Base-by-base conservation (phyloP, 129 eudicot genomes). In the Flaveria trinervia region DNA sequence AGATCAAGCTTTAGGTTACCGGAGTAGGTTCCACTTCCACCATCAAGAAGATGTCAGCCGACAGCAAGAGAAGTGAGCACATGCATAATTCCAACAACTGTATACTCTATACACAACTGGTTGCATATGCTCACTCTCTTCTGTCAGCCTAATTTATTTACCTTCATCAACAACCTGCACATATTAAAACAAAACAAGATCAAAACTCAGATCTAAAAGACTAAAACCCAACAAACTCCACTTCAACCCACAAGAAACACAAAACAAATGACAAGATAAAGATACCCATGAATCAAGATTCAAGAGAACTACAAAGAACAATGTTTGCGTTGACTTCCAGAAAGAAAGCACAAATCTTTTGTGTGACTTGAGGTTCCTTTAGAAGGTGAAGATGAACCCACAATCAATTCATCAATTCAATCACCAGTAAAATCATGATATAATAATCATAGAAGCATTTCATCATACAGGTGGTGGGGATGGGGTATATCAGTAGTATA, bases 31-130 rank as follows among this genome's bases (percentile, higher is more conserved):
- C 5, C 49, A 68, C n/a, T 12, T 13, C 18, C 51, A 51, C 25
- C 13, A 16, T 18, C 17, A 11, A 61, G 71, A 2, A 17, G 64
- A 45, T 10, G 61, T 54, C 20, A 79, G 84, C 84, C 80, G 89
- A 86, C 89, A 83, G 84, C 71, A 86, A 85, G 86, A 83, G 89
- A 71, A 82, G 89, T 79, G 89, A 85, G 89, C 89, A 85, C 84
- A 85, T 64, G 84, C 84, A 79, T 49, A 72, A 28, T 16, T 54
- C 39, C 69, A 73, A 59, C 82, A 84, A 80, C 4, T 49, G 82
- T 48, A 75, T 82, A 82, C 71, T 62, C 13, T 67, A 72, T 85
- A 82, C 68, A 82, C 83, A 77, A 59, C 46, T 77, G 84, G 59
- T 70, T 81, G 85, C 89, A 76, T 82, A 72, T 85, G 78, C 89